phyloP scores from a whole-genome alignment of 2,329 filamentous ascomycete species.

The Acephala macrosclerotiorum region DNA sequence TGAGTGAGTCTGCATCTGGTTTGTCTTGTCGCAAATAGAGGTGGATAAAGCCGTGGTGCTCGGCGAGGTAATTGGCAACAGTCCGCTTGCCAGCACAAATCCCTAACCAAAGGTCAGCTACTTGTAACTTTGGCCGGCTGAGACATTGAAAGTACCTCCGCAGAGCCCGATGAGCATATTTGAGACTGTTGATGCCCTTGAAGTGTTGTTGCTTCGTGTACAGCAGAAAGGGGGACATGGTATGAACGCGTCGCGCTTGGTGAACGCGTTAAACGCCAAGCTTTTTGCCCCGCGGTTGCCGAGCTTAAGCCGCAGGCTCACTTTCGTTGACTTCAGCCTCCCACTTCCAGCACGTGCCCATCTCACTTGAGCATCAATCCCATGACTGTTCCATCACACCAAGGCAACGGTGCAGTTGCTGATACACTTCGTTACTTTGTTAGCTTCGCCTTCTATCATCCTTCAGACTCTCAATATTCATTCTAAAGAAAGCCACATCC shows the following conservation, averaged over 20 bases:
- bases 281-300: not conserved
- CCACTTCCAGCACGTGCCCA: slow-evolving; percentile 8
- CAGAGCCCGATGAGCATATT: slow-evolving; percentile 80
- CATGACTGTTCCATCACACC: slow-evolving; percentile 2
- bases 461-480: not conserved
- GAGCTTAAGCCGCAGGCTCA: not conserved
- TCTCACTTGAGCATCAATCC: slow-evolving; percentile 7
- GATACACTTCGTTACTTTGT: not conserved
- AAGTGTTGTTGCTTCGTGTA: not conserved
- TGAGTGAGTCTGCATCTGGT: slow-evolving; percentile 18
- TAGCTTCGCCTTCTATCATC: not conserved
- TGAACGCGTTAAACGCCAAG: slow-evolving; percentile 6
- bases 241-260: not conserved
- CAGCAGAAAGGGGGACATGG: not conserved
- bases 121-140: not conserved
- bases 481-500: not conserved
- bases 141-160: slow-evolving; percentile 59
- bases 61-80: slow-evolving; percentile 85
- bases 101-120: slow-evolving; percentile 56
- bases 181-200: not conserved
- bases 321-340: not conserved
- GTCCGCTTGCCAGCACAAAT: slow-evolving; percentile 94
- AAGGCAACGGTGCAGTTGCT: slow-evolving; percentile 1
- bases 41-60: slow-evolving; percentile 81
- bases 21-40: slow-evolving; percentile 61